Evolutionary conservation across 1,284 basidiomycete genomes (phyloP).

Genomic region (Ceratobasidium sp.): DNA sequence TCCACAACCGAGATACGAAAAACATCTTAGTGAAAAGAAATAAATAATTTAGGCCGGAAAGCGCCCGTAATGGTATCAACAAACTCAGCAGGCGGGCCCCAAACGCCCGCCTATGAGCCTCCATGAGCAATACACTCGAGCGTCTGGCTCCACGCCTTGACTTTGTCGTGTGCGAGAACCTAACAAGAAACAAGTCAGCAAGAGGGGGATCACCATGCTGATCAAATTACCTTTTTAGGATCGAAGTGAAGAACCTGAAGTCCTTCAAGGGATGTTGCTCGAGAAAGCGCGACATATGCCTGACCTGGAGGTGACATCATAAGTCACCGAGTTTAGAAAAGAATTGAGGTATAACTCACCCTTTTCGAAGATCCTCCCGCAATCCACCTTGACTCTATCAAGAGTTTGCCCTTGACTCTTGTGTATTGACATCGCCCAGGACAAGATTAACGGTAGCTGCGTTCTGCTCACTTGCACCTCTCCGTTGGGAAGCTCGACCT

Average conservation of each 20-base stretch:
- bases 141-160: constrained; percentile 74
- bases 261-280: constrained; percentile 91
- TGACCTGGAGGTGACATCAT: constrained; percentile 67
- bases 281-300: constrained; percentile 96
- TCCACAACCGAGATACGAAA: background rate
- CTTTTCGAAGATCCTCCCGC: constrained; percentile 89
- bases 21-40: background rate
- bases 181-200: constrained; percentile 57
- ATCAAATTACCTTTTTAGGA: constrained; percentile 73
- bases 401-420: constrained; percentile 94
- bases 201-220: background rate
- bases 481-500: constrained; percentile 85
- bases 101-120: background rate
- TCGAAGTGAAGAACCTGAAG: constrained; percentile 92
- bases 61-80: background rate
- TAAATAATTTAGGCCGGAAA: background rate
- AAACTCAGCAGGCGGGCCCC: too few relatives aligned
- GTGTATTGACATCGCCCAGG: constrained; percentile 96
- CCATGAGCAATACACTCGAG: constrained; percentile 61
- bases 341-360: too few relatives aligned
- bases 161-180: constrained; percentile 63
- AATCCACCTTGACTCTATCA: constrained; percentile 85
- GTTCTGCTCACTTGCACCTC: constrained; percentile 75
- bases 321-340: too few relatives aligned
- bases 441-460: constrained; percentile 82